Conservation (phyloP, 2,329 filamentous ascomycete species). For the Lithohypha guttulata region DNA sequence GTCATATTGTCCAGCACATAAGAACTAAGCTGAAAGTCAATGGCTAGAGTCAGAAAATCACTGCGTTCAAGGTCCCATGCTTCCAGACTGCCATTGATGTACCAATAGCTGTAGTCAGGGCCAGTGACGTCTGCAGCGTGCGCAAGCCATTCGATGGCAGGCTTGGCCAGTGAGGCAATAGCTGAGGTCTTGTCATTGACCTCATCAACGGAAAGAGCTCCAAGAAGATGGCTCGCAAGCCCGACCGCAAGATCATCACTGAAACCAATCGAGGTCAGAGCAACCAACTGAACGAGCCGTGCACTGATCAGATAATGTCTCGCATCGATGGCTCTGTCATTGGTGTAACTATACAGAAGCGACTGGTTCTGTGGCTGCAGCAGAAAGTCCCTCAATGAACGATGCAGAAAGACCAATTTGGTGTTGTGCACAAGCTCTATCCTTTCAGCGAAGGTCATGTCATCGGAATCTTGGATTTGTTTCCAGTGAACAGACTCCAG, state of each 20-base stretch:
- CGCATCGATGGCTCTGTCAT: neutral
- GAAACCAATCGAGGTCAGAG: neutral
- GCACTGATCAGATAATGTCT: neutral
- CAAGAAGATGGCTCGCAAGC: neutral
- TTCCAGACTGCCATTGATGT: neutral
- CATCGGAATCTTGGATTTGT: neutral
- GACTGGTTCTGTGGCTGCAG: neutral
- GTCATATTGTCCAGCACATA: constrained; percentile 4
- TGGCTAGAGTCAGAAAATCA: constrained; percentile 3
- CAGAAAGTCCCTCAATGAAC: constrained; percentile 5
- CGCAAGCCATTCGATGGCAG: neutral
- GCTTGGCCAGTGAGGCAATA: neutral
- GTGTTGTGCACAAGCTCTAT: neutral
- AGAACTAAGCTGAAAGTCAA: constrained; percentile 3
- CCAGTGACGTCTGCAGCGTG: neutral
- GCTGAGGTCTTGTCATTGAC: neutral
- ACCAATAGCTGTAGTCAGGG: neutral
- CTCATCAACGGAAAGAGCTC: neutral
- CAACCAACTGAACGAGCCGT: neutral
- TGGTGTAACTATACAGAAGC: constrained; percentile 1
- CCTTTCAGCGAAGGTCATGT: neutral
- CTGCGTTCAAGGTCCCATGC: neutral
- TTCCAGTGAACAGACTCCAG: neutral
- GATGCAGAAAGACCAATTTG: neutral
- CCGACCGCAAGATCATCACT: neutral